phyloP scores from a whole-genome alignment of 495 filamentous ascomycete genomes.

The Tuber aestivum region DNA sequence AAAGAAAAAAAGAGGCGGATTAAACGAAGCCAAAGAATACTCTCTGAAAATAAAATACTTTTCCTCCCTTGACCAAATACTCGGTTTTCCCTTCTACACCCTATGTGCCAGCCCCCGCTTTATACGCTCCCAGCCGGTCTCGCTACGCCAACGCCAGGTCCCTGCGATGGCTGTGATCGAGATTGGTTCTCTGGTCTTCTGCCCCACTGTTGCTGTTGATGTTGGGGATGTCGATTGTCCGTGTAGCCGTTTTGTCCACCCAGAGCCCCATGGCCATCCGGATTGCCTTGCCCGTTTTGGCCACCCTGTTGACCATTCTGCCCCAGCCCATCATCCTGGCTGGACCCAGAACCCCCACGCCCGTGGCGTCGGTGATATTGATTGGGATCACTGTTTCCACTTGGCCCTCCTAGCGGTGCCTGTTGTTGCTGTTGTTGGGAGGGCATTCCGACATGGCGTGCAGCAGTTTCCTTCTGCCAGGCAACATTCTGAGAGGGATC shows the following conservation, averaged over 20 bases:
- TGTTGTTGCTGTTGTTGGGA: constrained; percentile 47
- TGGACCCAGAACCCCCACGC: constrained; percentile 32
- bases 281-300: constrained; percentile 40
- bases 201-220: constrained; percentile 22
- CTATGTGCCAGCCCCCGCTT: constrained; percentile 19
- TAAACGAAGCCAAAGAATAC: constrained; percentile 40
- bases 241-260: constrained; percentile 42
- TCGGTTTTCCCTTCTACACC: constrained; percentile 8
- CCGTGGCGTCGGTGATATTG: constrained; percentile 33
- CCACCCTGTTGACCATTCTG: constrained; percentile 44
- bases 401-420: constrained; percentile 15
- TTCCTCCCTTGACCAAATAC: constrained; percentile 31
- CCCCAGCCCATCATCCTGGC: constrained; percentile 44
- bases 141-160: constrained; percentile 29
- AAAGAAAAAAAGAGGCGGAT: constrained; percentile 32
- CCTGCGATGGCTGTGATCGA: constrained; percentile 40
- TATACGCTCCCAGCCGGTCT: constrained; percentile 15
- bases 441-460: constrained; percentile 67
- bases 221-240: constrained; percentile 13
- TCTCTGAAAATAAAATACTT: constrained; percentile 41
- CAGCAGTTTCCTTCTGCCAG: constrained; percentile 76
- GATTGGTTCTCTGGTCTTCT: constrained; percentile 23
- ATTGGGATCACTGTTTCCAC: constrained; percentile 25
- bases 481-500: constrained; percentile 65
- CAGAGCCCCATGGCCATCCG: constrained; percentile 39